Evolutionary conservation across 768 basidiomycete genomes (phyloP).

Genomic region (Rhodocollybia butyracea): DNA sequence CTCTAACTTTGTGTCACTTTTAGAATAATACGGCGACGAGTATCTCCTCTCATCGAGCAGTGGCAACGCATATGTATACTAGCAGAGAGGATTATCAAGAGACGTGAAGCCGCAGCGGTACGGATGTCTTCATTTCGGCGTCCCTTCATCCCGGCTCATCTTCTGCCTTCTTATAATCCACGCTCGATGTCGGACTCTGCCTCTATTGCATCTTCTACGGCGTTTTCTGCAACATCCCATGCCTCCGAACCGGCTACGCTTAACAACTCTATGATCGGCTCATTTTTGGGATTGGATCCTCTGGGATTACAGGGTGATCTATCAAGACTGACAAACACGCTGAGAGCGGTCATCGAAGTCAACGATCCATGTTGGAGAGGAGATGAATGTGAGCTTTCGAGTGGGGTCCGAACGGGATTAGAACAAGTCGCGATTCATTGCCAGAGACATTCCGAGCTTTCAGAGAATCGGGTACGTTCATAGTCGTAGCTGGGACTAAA

Average conservation of each 20-base stretch:
- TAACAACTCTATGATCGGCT: slow-evolving; percentile 21
- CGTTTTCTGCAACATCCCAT: slow-evolving; percentile 22
- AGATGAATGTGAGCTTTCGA: slow-evolving; percentile 76
- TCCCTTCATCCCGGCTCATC: slow-evolving; percentile 67
- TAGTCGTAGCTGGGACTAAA: not conserved
- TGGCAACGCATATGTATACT: slow-evolving; percentile 90
- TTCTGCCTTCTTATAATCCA: slow-evolving; percentile 44
- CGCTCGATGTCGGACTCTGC: slow-evolving; percentile 19
- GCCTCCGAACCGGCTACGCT: slow-evolving; percentile 9
- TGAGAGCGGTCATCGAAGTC: slow-evolving; percentile 74
- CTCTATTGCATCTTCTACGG: slow-evolving; percentile 29
- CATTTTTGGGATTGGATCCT: slow-evolving; percentile 21
- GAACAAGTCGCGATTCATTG: slow-evolving; percentile 63
- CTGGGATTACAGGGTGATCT: slow-evolving; percentile 68
- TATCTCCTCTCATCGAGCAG: slow-evolving; percentile 78
- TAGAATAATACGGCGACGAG: slow-evolving; percentile 72
- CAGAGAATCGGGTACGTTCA: slow-evolving; percentile 65
- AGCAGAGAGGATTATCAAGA: slow-evolving; percentile 83
- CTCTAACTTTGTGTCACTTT: slow-evolving; percentile 9
- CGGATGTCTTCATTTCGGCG: slow-evolving; percentile 61
- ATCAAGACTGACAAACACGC: slow-evolving; percentile 76
- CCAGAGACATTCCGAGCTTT: slow-evolving; percentile 67
- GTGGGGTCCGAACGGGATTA: slow-evolving; percentile 73
- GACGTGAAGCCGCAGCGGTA: slow-evolving; percentile 92
- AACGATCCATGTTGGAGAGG: slow-evolving; percentile 83